Evolutionary conservation across 306 rosid genomes (phyloP).

Genomic region (Hylodesmum podocarpum): DNA sequence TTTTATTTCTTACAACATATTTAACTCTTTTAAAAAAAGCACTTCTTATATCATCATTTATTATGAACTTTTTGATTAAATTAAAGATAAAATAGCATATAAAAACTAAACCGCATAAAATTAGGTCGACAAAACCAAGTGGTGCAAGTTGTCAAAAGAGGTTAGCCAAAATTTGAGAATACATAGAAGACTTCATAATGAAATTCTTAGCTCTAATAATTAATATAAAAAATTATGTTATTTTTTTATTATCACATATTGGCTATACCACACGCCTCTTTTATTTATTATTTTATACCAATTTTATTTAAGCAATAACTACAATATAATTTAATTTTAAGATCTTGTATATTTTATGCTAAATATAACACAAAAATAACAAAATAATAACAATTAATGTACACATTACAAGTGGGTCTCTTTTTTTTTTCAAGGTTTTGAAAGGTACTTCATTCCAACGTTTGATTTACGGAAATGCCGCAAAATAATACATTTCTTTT

Average conservation of each 20-base stretch:
- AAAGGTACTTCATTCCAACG: neutral
- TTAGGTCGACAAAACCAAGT: neutral
- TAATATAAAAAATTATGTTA: neutral
- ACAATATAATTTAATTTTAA: no score
- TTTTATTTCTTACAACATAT: neutral
- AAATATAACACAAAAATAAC: neutral
- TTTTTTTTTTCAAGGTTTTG: neutral
- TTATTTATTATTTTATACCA: no score
- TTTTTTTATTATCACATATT: neutral
- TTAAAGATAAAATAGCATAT: neutral
- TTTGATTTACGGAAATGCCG: neutral
- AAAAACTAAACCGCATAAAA: neutral
- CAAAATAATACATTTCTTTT: neutral
- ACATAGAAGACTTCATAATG: neutral
- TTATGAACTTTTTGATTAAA: neutral
- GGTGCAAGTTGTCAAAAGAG: neutral
- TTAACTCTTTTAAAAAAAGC: neutral
- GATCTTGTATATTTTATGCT: no score
- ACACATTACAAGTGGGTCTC: neutral
- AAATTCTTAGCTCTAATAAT: neutral
- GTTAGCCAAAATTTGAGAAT: neutral
- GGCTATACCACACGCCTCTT: neutral
- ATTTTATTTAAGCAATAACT: no score
- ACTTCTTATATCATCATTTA: neutral
- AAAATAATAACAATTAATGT: neutral